Evolutionary conservation across 1,139 yeast genomes (phyloP).

Genomic region (Zygosaccharomyces pseudobailii): DNA sequence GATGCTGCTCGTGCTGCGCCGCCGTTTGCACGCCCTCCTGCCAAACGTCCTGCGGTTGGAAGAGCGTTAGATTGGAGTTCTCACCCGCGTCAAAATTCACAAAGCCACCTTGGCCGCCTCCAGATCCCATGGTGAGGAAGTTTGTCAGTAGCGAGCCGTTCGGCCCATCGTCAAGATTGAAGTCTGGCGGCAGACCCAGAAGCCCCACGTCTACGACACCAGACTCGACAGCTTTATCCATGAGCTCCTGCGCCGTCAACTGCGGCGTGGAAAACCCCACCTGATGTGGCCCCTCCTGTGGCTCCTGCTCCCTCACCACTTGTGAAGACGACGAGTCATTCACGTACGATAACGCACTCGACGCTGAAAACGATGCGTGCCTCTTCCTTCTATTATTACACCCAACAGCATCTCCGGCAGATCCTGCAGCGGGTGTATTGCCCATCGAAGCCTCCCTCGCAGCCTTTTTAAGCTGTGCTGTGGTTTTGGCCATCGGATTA

Average conservation of each 20-base stretch:
- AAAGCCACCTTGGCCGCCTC: conserved; percentile 31
- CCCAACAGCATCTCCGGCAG: background rate
- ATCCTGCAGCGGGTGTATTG: background rate
- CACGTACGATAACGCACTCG: conserved; percentile 66
- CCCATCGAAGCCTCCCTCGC: conserved; percentile 8
- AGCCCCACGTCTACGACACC: conserved; percentile 38
- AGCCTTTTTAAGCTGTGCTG: conserved; percentile 27
- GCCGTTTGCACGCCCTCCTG: conserved; percentile 3
- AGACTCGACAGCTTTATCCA: conserved; percentile 36
- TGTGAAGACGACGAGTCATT: conserved; percentile 43
- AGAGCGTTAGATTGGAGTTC: conserved; percentile 23
- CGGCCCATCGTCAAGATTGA: conserved; percentile 25
- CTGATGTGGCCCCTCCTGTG: conserved; percentile 43
- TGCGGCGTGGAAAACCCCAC: conserved; percentile 83
- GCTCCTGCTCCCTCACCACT: conserved; percentile 13
- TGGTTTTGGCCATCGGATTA: conserved; percentile 26
- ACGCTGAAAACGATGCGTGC: conserved; percentile 81
- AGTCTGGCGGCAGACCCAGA: conserved; percentile 36
- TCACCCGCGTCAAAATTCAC: conserved; percentile 11
- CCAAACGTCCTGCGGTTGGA: conserved; percentile 12
- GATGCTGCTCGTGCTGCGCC: conserved; percentile 11
- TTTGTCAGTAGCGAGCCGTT: conserved; percentile 21
- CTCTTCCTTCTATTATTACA: conserved; percentile 37
- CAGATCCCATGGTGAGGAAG: conserved; percentile 32
- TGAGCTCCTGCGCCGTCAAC: conserved; percentile 40